Conservation (phyloP, 2,329 filamentous ascomycete species). For the Ophiosphaerella korrae region DNA sequence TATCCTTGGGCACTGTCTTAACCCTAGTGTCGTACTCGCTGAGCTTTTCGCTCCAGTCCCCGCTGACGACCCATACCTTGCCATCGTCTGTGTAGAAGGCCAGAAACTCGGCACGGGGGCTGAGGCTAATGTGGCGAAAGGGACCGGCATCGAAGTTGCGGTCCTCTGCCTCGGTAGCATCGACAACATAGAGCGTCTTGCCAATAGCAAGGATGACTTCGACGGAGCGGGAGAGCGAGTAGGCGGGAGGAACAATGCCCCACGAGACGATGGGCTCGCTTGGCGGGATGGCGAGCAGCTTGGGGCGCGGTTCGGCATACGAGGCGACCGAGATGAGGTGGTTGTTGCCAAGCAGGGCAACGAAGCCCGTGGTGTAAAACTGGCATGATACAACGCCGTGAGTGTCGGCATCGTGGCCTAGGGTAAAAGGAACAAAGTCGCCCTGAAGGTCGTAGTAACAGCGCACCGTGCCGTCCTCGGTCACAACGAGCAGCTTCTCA, state of each 20-base stretch:
- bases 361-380: constrained; percentile 92
- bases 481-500: constrained; percentile 86
- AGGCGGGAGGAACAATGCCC: constrained; percentile 84
- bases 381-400: constrained; percentile 85
- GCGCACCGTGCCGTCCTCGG: constrained; percentile 85
- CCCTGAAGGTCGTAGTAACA: constrained; percentile 91
- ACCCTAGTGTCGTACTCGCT: constrained; percentile 91
- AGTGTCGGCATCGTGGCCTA: constrained; percentile 87
- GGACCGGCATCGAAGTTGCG: constrained; percentile 88
- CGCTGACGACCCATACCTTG: constrained; percentile 87
- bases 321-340: constrained; percentile 82
- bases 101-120: constrained; percentile 86
- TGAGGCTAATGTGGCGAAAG: constrained; percentile 88
- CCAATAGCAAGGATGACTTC: constrained; percentile 88
- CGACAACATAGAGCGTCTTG: constrained; percentile 82
- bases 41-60: constrained; percentile 89
- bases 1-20: constrained; percentile 80
- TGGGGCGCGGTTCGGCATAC: constrained; percentile 89
- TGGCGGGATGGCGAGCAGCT: constrained; percentile 75
- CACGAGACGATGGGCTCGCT: constrained; percentile 83
- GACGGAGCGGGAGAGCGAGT: constrained; percentile 89
- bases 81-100: constrained; percentile 86
- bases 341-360: constrained; percentile 89
- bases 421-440: constrained; percentile 91
- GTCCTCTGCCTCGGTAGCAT: constrained; percentile 89